phyloP scores from a whole-genome alignment of 1,284 basidiomycete species.

The Pholiota adiposa region DNA sequence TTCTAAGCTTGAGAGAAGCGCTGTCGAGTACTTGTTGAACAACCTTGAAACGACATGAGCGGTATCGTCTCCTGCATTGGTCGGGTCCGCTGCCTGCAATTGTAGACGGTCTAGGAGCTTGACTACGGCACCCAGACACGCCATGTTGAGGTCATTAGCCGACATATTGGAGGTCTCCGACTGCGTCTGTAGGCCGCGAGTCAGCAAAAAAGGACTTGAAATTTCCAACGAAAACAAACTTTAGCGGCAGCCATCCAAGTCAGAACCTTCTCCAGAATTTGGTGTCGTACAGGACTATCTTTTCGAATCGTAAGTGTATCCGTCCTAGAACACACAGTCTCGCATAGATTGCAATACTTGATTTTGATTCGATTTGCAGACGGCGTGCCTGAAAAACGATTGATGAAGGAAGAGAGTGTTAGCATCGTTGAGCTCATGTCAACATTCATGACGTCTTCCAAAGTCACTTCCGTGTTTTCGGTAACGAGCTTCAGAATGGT shows the following conservation, averaged over 20 bases:
- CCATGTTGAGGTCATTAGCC: slow-evolving; percentile 72
- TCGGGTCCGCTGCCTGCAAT: slow-evolving; percentile 57
- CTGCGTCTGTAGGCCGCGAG: slow-evolving; percentile 11
- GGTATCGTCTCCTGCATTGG: slow-evolving; percentile 64
- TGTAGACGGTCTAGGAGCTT: slow-evolving; percentile 79
- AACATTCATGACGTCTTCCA: slow-evolving; percentile 67
- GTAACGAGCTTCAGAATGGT: slow-evolving; percentile 77
- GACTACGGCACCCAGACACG: slow-evolving; percentile 72
- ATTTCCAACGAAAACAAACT: slow-evolving; percentile 39
- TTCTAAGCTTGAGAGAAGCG: slow-evolving; percentile 67
- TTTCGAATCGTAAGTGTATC: slow-evolving; percentile 69
- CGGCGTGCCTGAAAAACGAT: slow-evolving; percentile 56
- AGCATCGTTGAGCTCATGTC: slow-evolving; percentile 74
- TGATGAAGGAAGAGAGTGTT: slow-evolving; percentile 68
- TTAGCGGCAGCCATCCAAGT: slow-evolving; percentile 69
- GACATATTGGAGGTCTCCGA: slow-evolving; percentile 12
- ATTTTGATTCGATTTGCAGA: slow-evolving; percentile 67
- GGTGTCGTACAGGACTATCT: slow-evolving; percentile 69
- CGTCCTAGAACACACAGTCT: slow-evolving; percentile 65
- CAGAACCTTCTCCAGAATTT: slow-evolving; percentile 73
- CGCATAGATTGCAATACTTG: slow-evolving; percentile 79
- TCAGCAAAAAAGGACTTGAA: neutral
- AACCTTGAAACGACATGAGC: slow-evolving; percentile 74
- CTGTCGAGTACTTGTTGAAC: slow-evolving; percentile 77
- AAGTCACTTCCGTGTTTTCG: slow-evolving; percentile 67